Percentiles rank a stretch among this genome's conserved stretches.
Evolutionary conservation across 2,329 filamentous ascomycete species (phyloP).

Genomic region (Didymella sp.): DNA sequence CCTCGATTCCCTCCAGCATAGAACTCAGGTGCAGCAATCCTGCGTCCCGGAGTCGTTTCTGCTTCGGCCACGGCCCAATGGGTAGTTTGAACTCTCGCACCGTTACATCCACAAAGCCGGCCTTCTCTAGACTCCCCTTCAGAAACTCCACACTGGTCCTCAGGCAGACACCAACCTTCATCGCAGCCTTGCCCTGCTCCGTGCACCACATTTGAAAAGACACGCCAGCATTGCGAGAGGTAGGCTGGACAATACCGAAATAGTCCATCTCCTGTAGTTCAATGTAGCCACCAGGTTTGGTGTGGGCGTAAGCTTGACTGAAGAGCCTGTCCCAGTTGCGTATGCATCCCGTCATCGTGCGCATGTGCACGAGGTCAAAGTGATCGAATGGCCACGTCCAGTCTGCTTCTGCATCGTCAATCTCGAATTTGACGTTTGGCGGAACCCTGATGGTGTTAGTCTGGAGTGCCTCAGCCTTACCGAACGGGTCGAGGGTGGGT

Average conservation of each 20-base stretch:
- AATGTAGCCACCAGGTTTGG: conserved; percentile 38
- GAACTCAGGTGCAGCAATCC: conserved; percentile 38
- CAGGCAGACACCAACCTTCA: conserved; percentile 30
- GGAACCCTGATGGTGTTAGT: conserved; percentile 25
- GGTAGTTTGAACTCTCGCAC: conserved; percentile 32
- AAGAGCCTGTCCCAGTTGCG: conserved; percentile 61
- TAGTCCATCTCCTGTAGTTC: conserved; percentile 45
- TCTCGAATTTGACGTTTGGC: conserved; percentile 38
- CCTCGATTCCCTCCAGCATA: conserved; percentile 41
- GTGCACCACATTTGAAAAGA: conserved; percentile 31
- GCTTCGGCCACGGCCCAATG: conserved; percentile 32
- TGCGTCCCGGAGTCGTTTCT: conserved; percentile 30
- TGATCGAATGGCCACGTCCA: conserved; percentile 52
- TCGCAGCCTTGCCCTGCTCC: conserved; percentile 30
- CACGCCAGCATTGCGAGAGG: conserved; percentile 42
- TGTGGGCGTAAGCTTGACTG: conserved; percentile 56
- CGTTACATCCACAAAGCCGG: conserved; percentile 31
- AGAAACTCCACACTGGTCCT: conserved; percentile 33
- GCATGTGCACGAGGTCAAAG: conserved; percentile 65
- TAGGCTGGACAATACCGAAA: conserved; percentile 32
- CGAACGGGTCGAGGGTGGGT: not conserved
- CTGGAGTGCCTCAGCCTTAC: not conserved
- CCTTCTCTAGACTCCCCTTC: conserved; percentile 22
- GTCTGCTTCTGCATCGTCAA: conserved; percentile 40
- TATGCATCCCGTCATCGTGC: conserved; percentile 60